A percentile compares a stretch with the other conserved stretches of the same genome.
These are phyloP conservation scores for Phaeomoniella chlamydospora DNA, from an alignment of 2,329 filamentous ascomycete species.

Conservation along the genomic window DNA sequence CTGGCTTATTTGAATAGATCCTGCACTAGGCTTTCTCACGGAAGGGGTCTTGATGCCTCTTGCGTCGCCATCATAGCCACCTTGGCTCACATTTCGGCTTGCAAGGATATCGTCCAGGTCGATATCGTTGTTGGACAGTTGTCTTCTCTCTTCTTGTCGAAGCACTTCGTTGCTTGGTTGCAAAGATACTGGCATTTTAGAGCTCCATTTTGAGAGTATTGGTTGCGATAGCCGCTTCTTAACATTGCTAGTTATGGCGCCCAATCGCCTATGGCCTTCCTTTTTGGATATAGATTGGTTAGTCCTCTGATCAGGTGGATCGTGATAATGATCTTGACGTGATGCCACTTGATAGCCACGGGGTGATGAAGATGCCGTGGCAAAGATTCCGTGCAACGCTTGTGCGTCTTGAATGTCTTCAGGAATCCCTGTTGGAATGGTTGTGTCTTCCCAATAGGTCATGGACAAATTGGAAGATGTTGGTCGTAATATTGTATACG, in stretches of 20 bases:
- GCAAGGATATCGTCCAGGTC: slow-evolving; percentile 10
- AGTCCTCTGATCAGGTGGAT: neutral
- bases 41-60: slow-evolving; percentile 10
- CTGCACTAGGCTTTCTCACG: slow-evolving; percentile 6
- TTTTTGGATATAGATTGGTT: neutral
- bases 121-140: slow-evolving; percentile 3
- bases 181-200: slow-evolving; percentile 1
- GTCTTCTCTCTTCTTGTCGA: slow-evolving; percentile 1
- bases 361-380: neutral
- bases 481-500: neutral
- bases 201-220: slow-evolving; percentile 8
- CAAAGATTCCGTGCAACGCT: neutral
- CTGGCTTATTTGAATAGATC: slow-evolving; percentile 5
- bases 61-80: slow-evolving; percentile 13
- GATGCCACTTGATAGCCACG: neutral
- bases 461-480: neutral
- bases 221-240: slow-evolving; percentile 7
- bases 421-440: neutral
- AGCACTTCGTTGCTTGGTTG: neutral
- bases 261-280: neutral
- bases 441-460: neutral
- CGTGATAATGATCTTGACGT: neutral
- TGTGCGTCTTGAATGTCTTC: neutral
- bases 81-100: slow-evolving; percentile 8
- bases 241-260: neutral